Percentiles rank a stretch among this genome's conserved stretches.
Conservation (phyloP, 164 flowering plant genomes). For the Aristolochia fimbriata region DNA sequence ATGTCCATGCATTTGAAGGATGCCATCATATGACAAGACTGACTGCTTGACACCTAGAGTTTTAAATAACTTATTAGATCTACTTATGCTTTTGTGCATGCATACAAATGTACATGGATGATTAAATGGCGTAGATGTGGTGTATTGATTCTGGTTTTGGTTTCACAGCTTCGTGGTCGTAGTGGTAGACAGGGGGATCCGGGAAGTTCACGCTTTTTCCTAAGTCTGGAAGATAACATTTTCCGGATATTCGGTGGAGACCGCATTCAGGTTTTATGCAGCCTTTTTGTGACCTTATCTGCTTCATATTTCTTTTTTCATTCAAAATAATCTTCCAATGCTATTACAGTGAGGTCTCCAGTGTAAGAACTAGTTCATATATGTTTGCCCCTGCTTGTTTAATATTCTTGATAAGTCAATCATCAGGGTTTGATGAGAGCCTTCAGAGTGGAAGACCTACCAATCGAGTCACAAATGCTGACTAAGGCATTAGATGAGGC, state of each 20-base stretch:
- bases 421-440: conserved; percentile 94
- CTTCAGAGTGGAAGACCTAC: conserved; percentile 94
- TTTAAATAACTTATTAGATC: too few relatives aligned
- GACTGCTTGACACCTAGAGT: too few relatives aligned
- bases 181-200: conserved; percentile 99
- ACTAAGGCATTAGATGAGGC: conserved; percentile 98
- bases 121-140: neutral
- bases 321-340: too few relatives aligned
- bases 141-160: conserved; percentile 4
- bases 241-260: conserved; percentile 97
- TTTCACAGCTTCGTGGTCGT: conserved; percentile 81
- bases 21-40: neutral
- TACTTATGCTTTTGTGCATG: too few relatives aligned
- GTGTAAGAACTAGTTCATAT: neutral
- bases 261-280: conserved; percentile 63
- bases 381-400: neutral
- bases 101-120: too few relatives aligned
- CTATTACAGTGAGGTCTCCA: too few relatives aligned
- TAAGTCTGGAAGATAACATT: conserved; percentile 97
- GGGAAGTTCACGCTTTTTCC: conserved; percentile 93
- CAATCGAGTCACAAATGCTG: conserved; percentile 92
- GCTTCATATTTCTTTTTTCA: too few relatives aligned
- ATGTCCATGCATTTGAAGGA: neutral
- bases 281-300: neutral
- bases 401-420: conserved; percentile 3